Base-by-base conservation (phyloP, 768 basidiomycete species). In the Rhizopogon rudus region DNA sequence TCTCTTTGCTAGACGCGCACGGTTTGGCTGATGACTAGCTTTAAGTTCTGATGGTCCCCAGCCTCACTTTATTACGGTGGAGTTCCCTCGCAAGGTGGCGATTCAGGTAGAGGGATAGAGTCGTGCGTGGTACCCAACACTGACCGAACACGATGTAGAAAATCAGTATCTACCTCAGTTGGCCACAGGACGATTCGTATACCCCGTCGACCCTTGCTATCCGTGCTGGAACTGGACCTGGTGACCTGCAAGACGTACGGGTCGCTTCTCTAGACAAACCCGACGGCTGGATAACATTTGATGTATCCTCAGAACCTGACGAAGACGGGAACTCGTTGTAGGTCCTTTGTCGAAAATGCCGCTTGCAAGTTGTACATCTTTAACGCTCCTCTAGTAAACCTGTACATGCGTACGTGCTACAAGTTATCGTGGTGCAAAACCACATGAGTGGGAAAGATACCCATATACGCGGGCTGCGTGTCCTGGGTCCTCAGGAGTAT, bases 381-480 rank as follows among this genome's bases (percentile, higher is more conserved):
- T 43, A 3, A 44, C 20, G 1, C 29, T 52, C 28, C 14, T 14
- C 40, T 63, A 96, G 94, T 55, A 91, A 88, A 67, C 88, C 93
- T 0, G 82, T 98, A 12, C 83, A 88, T 60, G 91, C 92, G 2
- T 94, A 96, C 64, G 83, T 98, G 9, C 71, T 99, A 3, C 93
- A 98, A 68, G 78, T 98, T 42, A 87, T 95, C 56, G 81, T 99
- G 48, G 77, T 93, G 13, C 85, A 88, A 20, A 99, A 98, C 66
- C 94, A 98, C 66, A 88, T 97, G 87, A 98, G 95, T 63, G 97
- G 97, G 6, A 98, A 98, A 67, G 97, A 99, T 71, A 98, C 97
- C 8, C 97, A 99, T 73, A 91, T 99, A 16, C 84, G 97, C 12
- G 95, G 96, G 3, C 71, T 98, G 40, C 84, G 79, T 37, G 80